These are phyloP conservation scores for Boechera stricta DNA, from an alignment of 345 rosid genomes.

Conservation along the genomic window DNA sequence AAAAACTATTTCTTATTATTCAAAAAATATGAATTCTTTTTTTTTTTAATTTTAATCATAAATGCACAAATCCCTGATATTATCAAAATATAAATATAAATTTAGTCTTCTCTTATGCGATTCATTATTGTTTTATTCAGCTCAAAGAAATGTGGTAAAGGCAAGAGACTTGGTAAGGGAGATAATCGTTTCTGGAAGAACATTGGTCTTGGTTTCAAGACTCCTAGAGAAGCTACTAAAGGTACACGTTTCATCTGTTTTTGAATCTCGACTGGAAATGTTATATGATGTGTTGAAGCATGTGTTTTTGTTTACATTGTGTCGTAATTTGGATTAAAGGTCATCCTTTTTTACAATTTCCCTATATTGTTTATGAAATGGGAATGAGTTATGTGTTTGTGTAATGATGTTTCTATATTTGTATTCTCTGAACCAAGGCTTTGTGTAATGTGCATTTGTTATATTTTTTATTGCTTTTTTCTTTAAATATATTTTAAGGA, in stretches of 20 bases:
- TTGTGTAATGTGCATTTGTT: not conserved
- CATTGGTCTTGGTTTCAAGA: constrained; percentile 60
- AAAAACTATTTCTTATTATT: too few species aligned
- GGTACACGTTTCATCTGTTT: constrained; percentile 38
- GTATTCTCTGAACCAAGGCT: not conserved
- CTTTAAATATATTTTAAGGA: too few species aligned
- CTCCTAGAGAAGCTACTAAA: constrained; percentile 62
- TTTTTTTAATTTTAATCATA: too few species aligned
- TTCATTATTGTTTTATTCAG: constrained; percentile 21
- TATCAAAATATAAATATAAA: too few species aligned
- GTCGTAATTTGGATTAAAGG: not conserved
- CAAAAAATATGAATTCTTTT: too few species aligned
- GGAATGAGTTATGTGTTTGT: not conserved
- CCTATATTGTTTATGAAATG: not conserved
- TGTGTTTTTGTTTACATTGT: not conserved
- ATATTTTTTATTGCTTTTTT: too few species aligned
- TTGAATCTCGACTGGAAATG: not conserved
- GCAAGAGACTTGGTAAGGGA: constrained; percentile 58
- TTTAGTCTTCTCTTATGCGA: not conserved
- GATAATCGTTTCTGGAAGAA: constrained; percentile 62
- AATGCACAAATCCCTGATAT: too few species aligned
- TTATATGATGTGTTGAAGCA: too few species aligned
- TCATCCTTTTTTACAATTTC: not conserved
- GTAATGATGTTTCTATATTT: not conserved
- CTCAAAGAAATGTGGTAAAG: constrained; percentile 61